phyloP scores from a whole-genome alignment of 441 rosid species.

The Euphorbia celastroides region DNA sequence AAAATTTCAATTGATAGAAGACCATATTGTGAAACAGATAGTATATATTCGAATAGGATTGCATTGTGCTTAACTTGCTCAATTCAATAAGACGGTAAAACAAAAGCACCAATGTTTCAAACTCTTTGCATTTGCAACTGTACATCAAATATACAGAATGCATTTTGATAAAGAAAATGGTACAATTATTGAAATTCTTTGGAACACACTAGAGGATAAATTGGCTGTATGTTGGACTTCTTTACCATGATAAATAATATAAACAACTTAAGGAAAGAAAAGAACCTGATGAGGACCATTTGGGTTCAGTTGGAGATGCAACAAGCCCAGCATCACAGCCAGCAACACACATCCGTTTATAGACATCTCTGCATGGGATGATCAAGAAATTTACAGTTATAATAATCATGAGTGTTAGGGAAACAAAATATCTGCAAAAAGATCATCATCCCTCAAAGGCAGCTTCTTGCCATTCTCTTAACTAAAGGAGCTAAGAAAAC shows the following conservation, averaged over 20 bases:
- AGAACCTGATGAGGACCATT: constrained; percentile 84
- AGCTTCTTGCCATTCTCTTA: not conserved
- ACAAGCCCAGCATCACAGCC: constrained; percentile 57
- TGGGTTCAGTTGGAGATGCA: constrained; percentile 92
- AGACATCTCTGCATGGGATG: constrained; percentile 48
- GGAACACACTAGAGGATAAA: too few species aligned
- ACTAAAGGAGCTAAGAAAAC: constrained; percentile 9
- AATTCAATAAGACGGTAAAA: not conserved
- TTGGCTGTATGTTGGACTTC: constrained; percentile 1
- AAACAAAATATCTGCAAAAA: not conserved
- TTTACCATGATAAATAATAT: constrained; percentile 8
- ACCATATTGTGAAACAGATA: not conserved
- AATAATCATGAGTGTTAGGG: not conserved
- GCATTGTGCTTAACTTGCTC: not conserved
- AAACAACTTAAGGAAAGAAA: not conserved
- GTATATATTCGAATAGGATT: not conserved
- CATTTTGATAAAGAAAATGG: too few species aligned
- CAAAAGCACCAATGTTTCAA: not conserved
- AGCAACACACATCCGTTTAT: constrained; percentile 68
- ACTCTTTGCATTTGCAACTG: not conserved
- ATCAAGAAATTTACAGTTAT: constrained; percentile 18
- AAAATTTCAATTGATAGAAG: not conserved
- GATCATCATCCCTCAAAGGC: not conserved
- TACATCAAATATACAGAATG: not conserved
- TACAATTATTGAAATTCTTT: too few species aligned